phyloP scores from a whole-genome alignment of 2,329 filamentous ascomycete species.

The Claviceps lovelessii region DNA sequence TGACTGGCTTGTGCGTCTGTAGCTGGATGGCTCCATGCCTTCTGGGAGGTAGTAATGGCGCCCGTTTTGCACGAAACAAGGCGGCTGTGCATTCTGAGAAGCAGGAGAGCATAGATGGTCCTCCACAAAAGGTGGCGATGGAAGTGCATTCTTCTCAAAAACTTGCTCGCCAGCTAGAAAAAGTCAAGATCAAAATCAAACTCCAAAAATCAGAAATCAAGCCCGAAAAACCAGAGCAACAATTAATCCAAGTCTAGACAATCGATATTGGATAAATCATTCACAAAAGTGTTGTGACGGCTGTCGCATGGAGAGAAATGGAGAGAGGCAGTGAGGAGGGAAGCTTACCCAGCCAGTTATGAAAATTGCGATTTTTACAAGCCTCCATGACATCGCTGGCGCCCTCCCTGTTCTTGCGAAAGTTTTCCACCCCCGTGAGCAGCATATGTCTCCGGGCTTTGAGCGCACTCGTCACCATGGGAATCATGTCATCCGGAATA shows the following conservation, averaged over 20 bases:
- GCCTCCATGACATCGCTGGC: conserved; percentile 14
- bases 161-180: conserved; percentile 16
- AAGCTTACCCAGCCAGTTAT: conserved; percentile 24
- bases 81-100: conserved; percentile 8
- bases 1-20: not conserved
- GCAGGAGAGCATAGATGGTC: conserved; percentile 9
- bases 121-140: conserved; percentile 12
- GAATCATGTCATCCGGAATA: conserved; percentile 16
- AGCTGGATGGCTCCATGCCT: not conserved
- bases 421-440: conserved; percentile 7
- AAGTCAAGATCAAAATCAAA: not conserved
- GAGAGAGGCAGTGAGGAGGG: not conserved
- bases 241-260: not conserved
- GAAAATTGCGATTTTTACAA: conserved; percentile 12
- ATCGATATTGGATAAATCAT: not conserved
- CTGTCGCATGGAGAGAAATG: not conserved
- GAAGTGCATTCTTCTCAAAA: conserved; percentile 16
- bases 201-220: not conserved
- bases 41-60: conserved; percentile 14
- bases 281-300: not conserved
- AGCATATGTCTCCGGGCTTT: conserved; percentile 17
- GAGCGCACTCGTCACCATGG: conserved; percentile 19
- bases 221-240: not conserved
- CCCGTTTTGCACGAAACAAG: conserved; percentile 10
- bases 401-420: conserved; percentile 3